phyloP scores from a whole-genome alignment of 805 yeast species.

The Saturnispora ahearnii region DNA sequence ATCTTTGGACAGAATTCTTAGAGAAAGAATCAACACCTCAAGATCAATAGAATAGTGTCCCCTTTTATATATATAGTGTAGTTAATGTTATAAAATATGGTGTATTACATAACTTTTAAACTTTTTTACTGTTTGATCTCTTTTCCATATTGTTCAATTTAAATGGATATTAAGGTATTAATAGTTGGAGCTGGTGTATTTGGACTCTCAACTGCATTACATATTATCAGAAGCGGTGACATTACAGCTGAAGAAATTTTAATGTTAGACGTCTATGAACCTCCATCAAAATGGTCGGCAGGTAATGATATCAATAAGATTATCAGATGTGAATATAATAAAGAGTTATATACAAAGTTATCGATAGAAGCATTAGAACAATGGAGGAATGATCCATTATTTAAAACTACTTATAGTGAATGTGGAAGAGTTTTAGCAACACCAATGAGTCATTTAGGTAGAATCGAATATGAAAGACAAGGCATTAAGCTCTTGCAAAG shows the following conservation, averaged over 20 bases:
- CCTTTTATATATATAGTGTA: neutral
- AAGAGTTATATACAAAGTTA: conserved; percentile 31
- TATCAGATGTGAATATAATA: conserved; percentile 38
- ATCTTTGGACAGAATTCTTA: conserved; percentile 71
- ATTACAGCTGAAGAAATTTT: conserved; percentile 16
- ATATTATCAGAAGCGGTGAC: conserved; percentile 23
- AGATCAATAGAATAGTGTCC: neutral
- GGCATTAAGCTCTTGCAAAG: conserved; percentile 27
- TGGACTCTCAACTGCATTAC: conserved; percentile 36
- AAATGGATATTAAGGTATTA: conserved; percentile 5
- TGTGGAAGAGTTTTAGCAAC: conserved; percentile 35
- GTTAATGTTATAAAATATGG: neutral
- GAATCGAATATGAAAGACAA: conserved; percentile 30
- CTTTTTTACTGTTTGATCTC: neutral
- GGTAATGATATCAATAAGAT: conserved; percentile 41
- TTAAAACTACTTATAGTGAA: conserved; percentile 26
- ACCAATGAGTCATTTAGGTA: conserved; percentile 24
- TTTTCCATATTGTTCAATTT: neutral
- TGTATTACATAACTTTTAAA: neutral
- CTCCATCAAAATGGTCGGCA: conserved; percentile 40
- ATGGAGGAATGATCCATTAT: conserved; percentile 31
- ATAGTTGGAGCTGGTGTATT: conserved; percentile 35
- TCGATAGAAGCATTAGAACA: conserved; percentile 35
- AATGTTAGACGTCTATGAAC: conserved; percentile 31
- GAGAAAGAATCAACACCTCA: conserved; percentile 55